Evolutionary conservation across 148 eudicot genomes (phyloP).

Genomic region (Limonium bicolor): DNA sequence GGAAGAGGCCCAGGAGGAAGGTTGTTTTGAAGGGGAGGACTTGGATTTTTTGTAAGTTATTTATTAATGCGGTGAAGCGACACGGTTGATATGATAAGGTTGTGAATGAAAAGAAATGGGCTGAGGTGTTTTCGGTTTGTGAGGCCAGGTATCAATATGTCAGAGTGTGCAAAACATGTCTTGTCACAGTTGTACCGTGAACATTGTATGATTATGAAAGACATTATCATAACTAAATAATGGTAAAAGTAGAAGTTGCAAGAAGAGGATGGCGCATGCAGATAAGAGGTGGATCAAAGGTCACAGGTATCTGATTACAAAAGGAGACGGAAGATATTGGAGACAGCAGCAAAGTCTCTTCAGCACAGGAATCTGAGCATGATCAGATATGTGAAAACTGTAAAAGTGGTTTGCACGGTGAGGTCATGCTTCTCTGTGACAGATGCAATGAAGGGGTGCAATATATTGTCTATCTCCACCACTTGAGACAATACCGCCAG

Average conservation of each 20-base stretch:
- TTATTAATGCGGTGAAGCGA: conserved; percentile 84
- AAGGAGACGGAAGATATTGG: conserved; percentile 59
- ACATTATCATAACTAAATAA: conserved; percentile 46
- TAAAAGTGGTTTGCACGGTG: conserved; percentile 91
- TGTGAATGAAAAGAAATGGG: conserved; percentile 85
- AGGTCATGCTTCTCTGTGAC: conserved; percentile 93
- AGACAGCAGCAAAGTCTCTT: conserved; percentile 29
- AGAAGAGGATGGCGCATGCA: conserved; percentile 20
- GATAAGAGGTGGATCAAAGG: conserved; percentile 26
- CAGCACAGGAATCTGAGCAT: conserved; percentile 28
- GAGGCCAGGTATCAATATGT: conserved; percentile 42
- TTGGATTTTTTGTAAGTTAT: conserved; percentile 77
- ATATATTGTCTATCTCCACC: conserved; percentile 91
- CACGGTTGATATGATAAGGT: conserved; percentile 89
- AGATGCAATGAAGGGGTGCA: conserved; percentile 99
- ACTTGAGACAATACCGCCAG: conserved; percentile 56
- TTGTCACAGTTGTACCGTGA: conserved; percentile 65
- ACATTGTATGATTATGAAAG: conserved; percentile 80
- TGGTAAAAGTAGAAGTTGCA: conserved; percentile 28
- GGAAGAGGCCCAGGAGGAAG: conserved; percentile 58
- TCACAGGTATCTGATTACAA: conserved; percentile 26
- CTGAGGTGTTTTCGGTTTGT: conserved; percentile 73
- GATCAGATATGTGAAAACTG: conserved; percentile 96
- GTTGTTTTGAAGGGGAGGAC: conserved; percentile 86
- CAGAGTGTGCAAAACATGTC: conserved; percentile 85